Percentiles rank a stretch among this genome's conserved stretches.
phyloP scores from a whole-genome alignment of 192 early-diverging fungal species.

The Coemansia sp. region DNA sequence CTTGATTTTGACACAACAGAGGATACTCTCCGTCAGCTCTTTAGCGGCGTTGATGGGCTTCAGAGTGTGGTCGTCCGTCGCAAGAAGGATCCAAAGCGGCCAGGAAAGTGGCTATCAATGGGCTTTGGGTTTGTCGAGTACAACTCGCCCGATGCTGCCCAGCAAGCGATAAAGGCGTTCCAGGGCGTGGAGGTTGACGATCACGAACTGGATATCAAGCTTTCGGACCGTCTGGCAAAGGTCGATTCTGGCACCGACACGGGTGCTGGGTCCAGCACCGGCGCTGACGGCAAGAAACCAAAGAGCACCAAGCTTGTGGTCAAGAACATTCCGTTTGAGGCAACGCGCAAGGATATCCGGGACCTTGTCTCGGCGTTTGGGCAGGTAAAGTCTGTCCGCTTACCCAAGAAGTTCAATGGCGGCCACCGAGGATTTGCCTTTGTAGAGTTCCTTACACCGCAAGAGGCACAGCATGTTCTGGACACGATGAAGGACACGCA shows the following conservation, averaged over 20 bases:
- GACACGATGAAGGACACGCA: conserved; percentile 87
- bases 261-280: conserved; percentile 13
- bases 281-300: conserved; percentile 58
- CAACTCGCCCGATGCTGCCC: conserved; percentile 74
- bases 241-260: conserved; percentile 29
- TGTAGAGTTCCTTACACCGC: conserved; percentile 94
- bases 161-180: conserved; percentile 82
- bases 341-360: conserved; percentile 90
- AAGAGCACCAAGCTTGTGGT: conserved; percentile 86
- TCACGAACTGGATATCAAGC: conserved; percentile 86
- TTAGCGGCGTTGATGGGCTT: conserved; percentile 74
- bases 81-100: conserved; percentile 84
- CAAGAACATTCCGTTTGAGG: conserved; percentile 96
- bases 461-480: conserved; percentile 90
- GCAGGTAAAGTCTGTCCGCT: conserved; percentile 89
- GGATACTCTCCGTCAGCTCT: conserved; percentile 70
- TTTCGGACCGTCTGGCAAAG: conserved; percentile 68
- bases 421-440: conserved; percentile 97
- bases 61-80: conserved; percentile 77
- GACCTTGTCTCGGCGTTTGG: conserved; percentile 91
- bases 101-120: conserved; percentile 78
- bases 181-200: conserved; percentile 85
- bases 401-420: conserved; percentile 93
- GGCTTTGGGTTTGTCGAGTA: conserved; percentile 99
- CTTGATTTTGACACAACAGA: conserved; percentile 90